Base-by-base conservation (phyloP, 2,329 filamentous ascomycete species). In the Nothopassalora personata region DNA sequence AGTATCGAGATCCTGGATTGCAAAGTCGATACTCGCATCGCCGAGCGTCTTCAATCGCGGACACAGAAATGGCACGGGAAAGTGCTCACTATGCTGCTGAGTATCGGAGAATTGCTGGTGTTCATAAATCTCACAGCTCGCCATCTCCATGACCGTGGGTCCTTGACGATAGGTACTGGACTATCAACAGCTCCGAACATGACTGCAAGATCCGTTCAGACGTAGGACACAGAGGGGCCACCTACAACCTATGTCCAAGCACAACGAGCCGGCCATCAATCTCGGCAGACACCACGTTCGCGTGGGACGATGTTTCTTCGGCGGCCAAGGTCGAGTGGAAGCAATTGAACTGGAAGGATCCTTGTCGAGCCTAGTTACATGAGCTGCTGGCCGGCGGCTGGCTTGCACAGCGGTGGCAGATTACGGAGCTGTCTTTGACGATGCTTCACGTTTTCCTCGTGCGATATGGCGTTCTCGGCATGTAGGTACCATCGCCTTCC, bases 171-270 rank as follows among this genome's bases (percentile, higher is more conserved):
- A 9, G 19, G 28, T 19, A 11, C 19, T 49, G 46, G 19, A 5
- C 10, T 11, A 11, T 49, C 28, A 7, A 15, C 11, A 30, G 3
- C 1, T 28, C 46, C 6, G 11, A 8, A 13, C 3, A 13, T 18
- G 19, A 28, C 7, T 10, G n/a, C 18, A 27, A 13, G 13, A 28
- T 5, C 18, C 23, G 15, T 10, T 1, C 46, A 5, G 3, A 47
- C n/a, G n/a, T 15, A 47, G 45, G 13, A 18, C n/a, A 11, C 45
- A 1, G 18, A 15, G 57, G 33, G 28, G 23, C 54, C 33, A 53
- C 59, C 19, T 64, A 63, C 43, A 58, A 59, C 34, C 47, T 64
- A 56, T 66, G 57, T 64, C 63, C 56, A 66, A 66, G 56, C 62
- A 64, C 56, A 64, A 66, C 45, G 61, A 64, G 15, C 52, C 64